Evolutionary conservation across 345 rosid genomes (phyloP).

Genomic region (Eucalyptus regnans): DNA sequence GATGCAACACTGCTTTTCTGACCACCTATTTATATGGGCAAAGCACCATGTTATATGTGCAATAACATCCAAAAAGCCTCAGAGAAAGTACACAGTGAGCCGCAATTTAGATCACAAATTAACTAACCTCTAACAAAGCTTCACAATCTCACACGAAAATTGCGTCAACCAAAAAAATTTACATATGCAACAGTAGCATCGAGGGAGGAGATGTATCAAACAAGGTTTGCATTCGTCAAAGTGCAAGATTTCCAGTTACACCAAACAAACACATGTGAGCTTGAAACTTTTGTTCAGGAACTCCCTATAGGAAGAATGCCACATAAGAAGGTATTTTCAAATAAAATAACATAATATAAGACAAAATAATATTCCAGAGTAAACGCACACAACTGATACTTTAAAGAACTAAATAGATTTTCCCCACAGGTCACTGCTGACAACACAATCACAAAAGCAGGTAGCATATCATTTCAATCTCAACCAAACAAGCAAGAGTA

Average conservation of each 20-base stretch:
- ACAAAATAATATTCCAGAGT: neutral
- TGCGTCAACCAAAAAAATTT: too few relatives aligned
- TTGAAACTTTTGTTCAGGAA: neutral
- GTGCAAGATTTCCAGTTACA: neutral
- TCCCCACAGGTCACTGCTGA: neutral
- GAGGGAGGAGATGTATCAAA: neutral
- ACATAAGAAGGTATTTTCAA: too few relatives aligned
- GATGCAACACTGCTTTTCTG: too few relatives aligned
- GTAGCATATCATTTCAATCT: neutral
- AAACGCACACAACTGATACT: neutral
- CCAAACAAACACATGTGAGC: neutral
- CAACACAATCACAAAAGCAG: neutral
- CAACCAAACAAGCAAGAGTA: neutral
- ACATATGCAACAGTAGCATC: too few relatives aligned
- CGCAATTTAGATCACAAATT: neutral
- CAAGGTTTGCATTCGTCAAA: neutral
- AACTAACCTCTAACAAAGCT: neutral
- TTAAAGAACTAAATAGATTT: neutral
- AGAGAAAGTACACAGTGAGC: neutral
- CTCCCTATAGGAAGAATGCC: neutral
- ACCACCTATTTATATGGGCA: too few relatives aligned
- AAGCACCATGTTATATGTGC: neutral
- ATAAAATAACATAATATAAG: too few relatives aligned
- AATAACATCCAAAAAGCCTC: neutral
- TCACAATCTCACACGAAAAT: neutral